These are phyloP conservation scores for Parastagonospora avenae DNA, from an alignment of 2,329 filamentous ascomycete species.

Conservation along the genomic window DNA sequence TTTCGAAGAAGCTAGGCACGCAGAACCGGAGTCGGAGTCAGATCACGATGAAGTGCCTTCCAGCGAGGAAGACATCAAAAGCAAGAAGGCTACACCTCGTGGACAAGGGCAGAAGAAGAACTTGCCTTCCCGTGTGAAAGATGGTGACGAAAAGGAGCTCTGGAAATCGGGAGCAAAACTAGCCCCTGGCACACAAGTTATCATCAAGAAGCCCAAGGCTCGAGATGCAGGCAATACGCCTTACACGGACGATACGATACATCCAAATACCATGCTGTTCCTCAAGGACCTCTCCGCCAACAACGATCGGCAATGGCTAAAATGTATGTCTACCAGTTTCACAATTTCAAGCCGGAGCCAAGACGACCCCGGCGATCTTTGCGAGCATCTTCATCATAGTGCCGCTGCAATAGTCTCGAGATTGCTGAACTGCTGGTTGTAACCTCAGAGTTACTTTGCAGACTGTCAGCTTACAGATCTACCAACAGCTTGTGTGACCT, in stretches of 20 bases:
- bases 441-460: no score
- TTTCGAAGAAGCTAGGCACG: conserved; percentile 49
- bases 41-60: conserved; percentile 36
- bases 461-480: no score
- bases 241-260: conserved; percentile 63
- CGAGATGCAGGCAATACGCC: conserved; percentile 63
- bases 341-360: neutral
- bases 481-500: no score
- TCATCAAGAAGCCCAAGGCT: conserved; percentile 68
- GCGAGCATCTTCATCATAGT: no score
- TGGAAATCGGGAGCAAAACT: conserved; percentile 64
- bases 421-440: no score
- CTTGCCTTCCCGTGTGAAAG: conserved; percentile 28
- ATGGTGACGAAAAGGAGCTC: conserved; percentile 53
- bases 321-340: conserved; percentile 53
- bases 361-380: no score
- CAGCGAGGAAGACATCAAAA: conserved; percentile 35
- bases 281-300: conserved; percentile 63
- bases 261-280: conserved; percentile 68
- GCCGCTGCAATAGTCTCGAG: no score
- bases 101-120: conserved; percentile 25
- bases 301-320: conserved; percentile 68
- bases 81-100: conserved; percentile 30
- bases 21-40: conserved; percentile 32
- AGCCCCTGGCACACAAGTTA: conserved; percentile 63